These are phyloP conservation scores for Candida ficus DNA, from an alignment of 805 yeast species.

Conservation along the genomic window DNA sequence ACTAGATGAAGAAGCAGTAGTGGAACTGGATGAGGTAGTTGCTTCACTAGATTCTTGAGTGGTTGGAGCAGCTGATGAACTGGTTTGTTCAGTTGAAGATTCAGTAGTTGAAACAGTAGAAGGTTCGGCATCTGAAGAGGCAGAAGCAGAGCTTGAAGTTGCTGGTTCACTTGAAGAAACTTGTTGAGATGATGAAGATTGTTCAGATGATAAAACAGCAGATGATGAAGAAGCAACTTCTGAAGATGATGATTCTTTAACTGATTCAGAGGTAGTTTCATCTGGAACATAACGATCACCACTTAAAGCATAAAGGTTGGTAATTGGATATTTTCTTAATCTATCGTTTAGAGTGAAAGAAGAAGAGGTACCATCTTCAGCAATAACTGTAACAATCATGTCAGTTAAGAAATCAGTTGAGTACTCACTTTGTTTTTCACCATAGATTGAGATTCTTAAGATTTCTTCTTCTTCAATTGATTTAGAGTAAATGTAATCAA, in stretches of 20 bases:
- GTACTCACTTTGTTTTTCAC: neutral
- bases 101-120: neutral
- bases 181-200: neutral
- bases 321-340: neutral
- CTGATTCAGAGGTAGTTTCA: neutral
- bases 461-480: neutral
- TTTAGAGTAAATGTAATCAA: neutral
- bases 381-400: conserved; percentile 3
- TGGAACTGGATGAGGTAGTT: neutral
- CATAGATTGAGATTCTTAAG: neutral
- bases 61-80: neutral
- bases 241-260: too few species aligned
- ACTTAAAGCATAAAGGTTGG: too few species aligned
- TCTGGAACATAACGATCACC: neutral
- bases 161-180: too few species aligned
- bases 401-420: neutral
- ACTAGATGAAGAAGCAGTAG: neutral
- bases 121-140: neutral
- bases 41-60: neutral
- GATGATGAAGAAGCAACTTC: neutral
- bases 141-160: neutral
- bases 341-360: neutral
- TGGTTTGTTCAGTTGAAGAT: neutral
- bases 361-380: neutral
- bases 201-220: neutral